Evolutionary conservation across 345 rosid species (phyloP).

Genomic region (Populus simonii): DNA sequence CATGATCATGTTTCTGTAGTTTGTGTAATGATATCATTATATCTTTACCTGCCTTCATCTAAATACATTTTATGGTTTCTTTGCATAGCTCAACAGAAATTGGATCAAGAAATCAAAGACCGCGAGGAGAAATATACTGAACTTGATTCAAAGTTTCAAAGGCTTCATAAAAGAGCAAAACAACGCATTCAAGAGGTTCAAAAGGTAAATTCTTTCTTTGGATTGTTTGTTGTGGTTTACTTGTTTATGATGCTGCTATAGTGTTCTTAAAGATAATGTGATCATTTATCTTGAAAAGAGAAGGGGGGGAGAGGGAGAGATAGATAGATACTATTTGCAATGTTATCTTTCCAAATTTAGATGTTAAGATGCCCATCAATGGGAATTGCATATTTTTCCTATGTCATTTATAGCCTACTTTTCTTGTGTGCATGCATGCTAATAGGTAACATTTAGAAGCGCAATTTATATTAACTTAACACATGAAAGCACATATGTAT

Average conservation of each 20-base stretch:
- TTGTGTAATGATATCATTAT: not conserved
- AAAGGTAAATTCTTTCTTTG: conserved; percentile 54
- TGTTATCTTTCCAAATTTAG: not conserved
- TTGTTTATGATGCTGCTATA: not conserved
- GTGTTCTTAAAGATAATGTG: not conserved
- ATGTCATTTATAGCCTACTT: not conserved
- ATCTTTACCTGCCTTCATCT: not conserved
- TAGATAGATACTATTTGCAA: not conserved
- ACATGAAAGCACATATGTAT: no score
- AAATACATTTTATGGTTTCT: no score
- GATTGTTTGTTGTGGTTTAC: conserved; percentile 8
- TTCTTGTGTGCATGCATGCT: not conserved
- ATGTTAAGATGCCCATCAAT: not conserved
- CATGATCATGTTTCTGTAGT: not conserved
- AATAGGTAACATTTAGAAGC: no score
- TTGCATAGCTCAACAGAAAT: conserved; percentile 81
- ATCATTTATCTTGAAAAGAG: not conserved
- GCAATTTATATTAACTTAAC: no score
- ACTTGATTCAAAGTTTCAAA: conserved; percentile 84
- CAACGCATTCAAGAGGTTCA: conserved; percentile 98
- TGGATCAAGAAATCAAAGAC: conserved; percentile 82
- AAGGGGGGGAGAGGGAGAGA: not conserved
- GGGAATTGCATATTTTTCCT: not conserved
- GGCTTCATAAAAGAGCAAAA: conserved; percentile 96
- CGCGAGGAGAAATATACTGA: conserved; percentile 87